Conservation (phyloP, 306 rosid species). For the Leucaena leucocephala region DNA sequence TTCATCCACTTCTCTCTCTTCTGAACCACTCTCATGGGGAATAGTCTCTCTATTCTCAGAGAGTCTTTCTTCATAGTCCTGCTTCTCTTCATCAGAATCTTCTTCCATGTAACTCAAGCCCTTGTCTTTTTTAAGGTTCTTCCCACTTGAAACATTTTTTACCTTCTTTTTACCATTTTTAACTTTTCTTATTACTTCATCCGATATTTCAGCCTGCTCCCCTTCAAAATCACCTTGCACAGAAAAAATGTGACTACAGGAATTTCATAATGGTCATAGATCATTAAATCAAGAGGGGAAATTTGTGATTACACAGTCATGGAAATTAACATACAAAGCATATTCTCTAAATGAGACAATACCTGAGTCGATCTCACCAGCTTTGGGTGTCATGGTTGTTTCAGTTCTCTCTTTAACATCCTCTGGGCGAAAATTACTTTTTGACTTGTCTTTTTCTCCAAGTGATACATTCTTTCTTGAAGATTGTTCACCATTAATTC, state of each 20-base stretch:
- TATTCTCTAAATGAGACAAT: slow-evolving; percentile 28
- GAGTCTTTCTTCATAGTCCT: slow-evolving; percentile 44
- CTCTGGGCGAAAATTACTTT: slow-evolving; percentile 45
- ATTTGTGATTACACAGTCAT: too few relatives aligned
- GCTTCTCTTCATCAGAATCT: slow-evolving; percentile 61
- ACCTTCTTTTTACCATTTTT: slow-evolving; percentile 57
- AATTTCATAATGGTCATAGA: too few relatives aligned
- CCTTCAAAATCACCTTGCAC: slow-evolving; percentile 66
- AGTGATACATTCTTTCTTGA: slow-evolving; percentile 55
- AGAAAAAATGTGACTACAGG: background rate
- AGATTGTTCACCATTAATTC: slow-evolving; percentile 67
- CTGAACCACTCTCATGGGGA: slow-evolving; percentile 54
- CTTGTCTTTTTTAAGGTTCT: slow-evolving; percentile 44
- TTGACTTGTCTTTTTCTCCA: slow-evolving; percentile 53
- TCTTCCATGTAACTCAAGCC: slow-evolving; percentile 43
- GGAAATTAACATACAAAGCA: slow-evolving; percentile 10
- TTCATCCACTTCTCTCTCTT: slow-evolving; percentile 57
- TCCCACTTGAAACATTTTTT: slow-evolving; percentile 52
- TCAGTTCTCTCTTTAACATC: slow-evolving; percentile 68
- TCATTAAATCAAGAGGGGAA: too few relatives aligned
- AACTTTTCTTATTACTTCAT: slow-evolving; percentile 43
- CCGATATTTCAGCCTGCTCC: slow-evolving; percentile 51
- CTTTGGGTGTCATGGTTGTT: slow-evolving; percentile 46
- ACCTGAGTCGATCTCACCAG: slow-evolving; percentile 67
- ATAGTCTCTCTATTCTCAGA: slow-evolving; percentile 47